These are phyloP conservation scores for Lentinula sp. DNA, from an alignment of 768 basidiomycete genomes.

Conservation along the genomic window DNA sequence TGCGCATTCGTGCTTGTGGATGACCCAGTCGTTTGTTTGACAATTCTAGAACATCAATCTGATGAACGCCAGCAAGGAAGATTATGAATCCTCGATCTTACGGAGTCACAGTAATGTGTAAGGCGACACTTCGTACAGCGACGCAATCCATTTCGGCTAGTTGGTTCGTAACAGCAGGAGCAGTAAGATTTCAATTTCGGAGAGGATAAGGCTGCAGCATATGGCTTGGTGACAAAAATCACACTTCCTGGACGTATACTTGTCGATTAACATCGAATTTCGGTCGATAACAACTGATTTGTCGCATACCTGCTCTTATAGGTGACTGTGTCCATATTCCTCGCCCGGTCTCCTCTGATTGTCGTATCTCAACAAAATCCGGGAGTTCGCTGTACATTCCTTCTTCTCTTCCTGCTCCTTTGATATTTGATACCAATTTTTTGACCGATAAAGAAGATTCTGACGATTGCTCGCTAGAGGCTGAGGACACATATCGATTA, in stretches of 20 bases:
- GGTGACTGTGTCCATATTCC: constrained; percentile 35
- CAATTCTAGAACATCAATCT: constrained; percentile 40
- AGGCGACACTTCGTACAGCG: constrained; percentile 71
- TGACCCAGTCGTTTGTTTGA: constrained; percentile 66
- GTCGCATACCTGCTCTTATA: background rate
- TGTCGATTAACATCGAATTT: background rate
- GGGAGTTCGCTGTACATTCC: constrained; percentile 30
- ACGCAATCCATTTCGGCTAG: constrained; percentile 37
- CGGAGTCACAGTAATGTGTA: constrained; percentile 71
- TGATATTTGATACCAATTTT: background rate
- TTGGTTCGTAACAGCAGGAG: constrained; percentile 53
- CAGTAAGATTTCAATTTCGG: constrained; percentile 58
- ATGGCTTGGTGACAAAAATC: constrained; percentile 53
- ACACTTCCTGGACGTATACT: constrained; percentile 41
- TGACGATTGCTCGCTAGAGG: constrained; percentile 12
- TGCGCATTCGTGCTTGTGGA: constrained; percentile 75
- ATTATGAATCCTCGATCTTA: constrained; percentile 27
- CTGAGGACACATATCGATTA: constrained; percentile 18
- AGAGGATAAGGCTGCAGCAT: constrained; percentile 60
- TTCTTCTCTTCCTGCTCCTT: background rate
- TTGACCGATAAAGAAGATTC: constrained; percentile 2
- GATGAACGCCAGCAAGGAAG: background rate
- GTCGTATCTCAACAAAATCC: constrained; percentile 30
- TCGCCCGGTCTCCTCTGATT: constrained; percentile 31
- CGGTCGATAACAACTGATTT: background rate